These are phyloP conservation scores for Nowakowskiella sp. DNA, from an alignment of 192 early-diverging fungal species.

Conservation along the genomic window DNA sequence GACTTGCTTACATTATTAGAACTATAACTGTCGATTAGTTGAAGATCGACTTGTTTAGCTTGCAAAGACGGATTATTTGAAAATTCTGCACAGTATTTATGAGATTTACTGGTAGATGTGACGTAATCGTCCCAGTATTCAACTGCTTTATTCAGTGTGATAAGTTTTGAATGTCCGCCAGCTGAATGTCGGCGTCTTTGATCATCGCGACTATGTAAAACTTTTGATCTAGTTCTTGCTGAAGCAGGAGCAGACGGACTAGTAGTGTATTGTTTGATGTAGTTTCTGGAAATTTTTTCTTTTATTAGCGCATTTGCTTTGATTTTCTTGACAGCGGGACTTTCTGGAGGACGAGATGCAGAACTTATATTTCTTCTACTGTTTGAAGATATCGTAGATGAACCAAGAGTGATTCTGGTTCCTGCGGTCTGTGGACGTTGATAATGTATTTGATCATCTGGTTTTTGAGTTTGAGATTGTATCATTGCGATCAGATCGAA, in stretches of 20 bases:
- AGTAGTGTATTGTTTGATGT: not conserved
- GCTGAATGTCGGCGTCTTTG: not conserved
- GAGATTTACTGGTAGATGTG: not conserved
- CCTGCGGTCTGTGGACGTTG: not conserved
- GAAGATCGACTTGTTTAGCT: not conserved
- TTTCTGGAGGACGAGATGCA: not conserved
- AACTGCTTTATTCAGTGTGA: not conserved
- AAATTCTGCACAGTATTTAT: not conserved
- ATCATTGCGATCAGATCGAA: not conserved
- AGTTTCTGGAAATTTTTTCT: not conserved
- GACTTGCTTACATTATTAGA: not conserved
- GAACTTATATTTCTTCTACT: not conserved
- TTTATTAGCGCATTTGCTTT: not conserved
- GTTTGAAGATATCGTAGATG: not conserved
- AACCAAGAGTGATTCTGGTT: not conserved
- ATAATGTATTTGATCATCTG: not conserved
- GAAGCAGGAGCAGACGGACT: not conserved
- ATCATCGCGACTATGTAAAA: not conserved
- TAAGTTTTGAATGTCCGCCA: not conserved
- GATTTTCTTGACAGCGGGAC: not conserved
- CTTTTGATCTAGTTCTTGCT: too few relatives aligned
- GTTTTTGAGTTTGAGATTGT: not conserved
- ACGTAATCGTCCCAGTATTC: not conserved
- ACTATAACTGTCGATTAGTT: not conserved
- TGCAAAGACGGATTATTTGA: not conserved